Evolutionary conservation across 768 basidiomycete genomes (phyloP), one percentile per base, ranked within the genome.

Genomic region (Termitomyces sp.): DNA sequence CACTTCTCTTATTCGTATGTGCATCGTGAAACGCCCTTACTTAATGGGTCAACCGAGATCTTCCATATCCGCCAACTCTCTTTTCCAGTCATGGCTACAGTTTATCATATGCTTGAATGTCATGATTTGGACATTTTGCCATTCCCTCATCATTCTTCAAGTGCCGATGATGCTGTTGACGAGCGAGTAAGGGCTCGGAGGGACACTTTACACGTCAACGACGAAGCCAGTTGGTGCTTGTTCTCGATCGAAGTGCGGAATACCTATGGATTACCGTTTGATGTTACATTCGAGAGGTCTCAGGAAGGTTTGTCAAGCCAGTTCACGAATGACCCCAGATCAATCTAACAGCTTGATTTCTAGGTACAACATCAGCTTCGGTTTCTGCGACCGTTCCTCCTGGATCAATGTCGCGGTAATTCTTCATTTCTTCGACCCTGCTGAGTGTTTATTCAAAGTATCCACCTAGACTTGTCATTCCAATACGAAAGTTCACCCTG

Each of bases 101-200:
- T 98, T 12, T 97, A 98, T 67, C 91, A 91, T 62, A 95, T 95
- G 78, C 82, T 98, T 28, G 91, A 96, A 68, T 91, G 91, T 63
- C 80, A 86, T 60, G 78, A 79, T 39, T 88, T 98, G 84, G 87
- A 91, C 61, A 76, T 97, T 59, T 71, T 93, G 35, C 85, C 89
- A 14, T 83, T 91, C 60, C 76, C 79, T 12, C 66, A 37, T 23
- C 34, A 60, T 34, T 63, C 23, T 63, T 60, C 49, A 9, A 61
- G 64, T 44, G 60, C 43, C 49, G 59, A 66, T 43, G 64, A 63
- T 58, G 56, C 61, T 46, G 43, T 59, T 52, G 46, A 65, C 35
- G 37, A 60, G 56, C 45, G 64, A 60, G 44, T 64, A 62, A 60
- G 66, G 57, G 58, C 64, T 58, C 39, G 63, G 27, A 58, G 66